These are phyloP conservation scores for Favolaschia claudopus DNA, from an alignment of 768 basidiomycete genomes.

Conservation along the genomic window DNA sequence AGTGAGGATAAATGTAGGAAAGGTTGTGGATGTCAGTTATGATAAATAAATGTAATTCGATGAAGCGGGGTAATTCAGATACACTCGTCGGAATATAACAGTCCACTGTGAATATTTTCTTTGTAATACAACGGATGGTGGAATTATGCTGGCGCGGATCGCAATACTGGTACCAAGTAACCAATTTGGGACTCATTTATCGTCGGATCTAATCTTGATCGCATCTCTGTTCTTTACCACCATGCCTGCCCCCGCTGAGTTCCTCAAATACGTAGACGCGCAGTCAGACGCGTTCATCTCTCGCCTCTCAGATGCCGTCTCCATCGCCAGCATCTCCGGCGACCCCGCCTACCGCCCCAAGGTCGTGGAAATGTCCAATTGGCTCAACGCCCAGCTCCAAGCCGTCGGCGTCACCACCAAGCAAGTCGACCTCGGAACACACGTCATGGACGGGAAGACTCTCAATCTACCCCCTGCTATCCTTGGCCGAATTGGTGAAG, in stretches of 20 bases:
- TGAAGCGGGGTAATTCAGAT: no score
- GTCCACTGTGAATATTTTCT: no score
- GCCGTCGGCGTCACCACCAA: constrained; percentile 80
- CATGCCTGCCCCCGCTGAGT: constrained; percentile 58
- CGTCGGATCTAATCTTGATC: no score
- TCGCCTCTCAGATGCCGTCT: constrained; percentile 83
- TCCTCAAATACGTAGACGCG: constrained; percentile 64
- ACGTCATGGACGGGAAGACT: constrained; percentile 71
- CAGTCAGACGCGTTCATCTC: constrained; percentile 80
- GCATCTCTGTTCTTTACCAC: constrained; percentile 1
- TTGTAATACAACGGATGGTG: no score
- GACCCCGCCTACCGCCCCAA: constrained; percentile 76
- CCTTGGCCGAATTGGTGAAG: constrained; percentile 81
- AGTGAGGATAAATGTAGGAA: no score
- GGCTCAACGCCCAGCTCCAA: constrained; percentile 77
- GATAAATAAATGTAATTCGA: no score
- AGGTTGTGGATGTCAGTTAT: no score
- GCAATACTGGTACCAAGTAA: no score
- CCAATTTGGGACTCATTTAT: no score
- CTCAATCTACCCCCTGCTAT: constrained; percentile 84
- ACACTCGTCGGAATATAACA: no score
- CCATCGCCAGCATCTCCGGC: constrained; percentile 81
- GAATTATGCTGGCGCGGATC: no score
- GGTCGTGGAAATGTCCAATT: constrained; percentile 87
- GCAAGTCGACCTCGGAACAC: constrained; percentile 79